Conservation (phyloP, 106 monocot species). For the Narthecium ossifragum region DNA sequence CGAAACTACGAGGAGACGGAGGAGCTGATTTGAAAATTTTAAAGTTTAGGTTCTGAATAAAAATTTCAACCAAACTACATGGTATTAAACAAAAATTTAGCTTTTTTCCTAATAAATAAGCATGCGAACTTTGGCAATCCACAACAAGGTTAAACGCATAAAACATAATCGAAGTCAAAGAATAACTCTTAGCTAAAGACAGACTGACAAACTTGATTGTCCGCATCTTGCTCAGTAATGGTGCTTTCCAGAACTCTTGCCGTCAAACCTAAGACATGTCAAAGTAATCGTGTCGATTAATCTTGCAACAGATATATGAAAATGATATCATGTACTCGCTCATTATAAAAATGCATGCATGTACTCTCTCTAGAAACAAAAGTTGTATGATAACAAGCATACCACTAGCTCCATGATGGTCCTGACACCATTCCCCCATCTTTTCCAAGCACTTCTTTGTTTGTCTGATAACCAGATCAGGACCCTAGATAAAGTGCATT, state of each 20-base stretch:
- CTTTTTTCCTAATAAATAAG: too few species aligned
- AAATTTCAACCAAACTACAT: too few species aligned
- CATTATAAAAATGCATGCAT: background rate
- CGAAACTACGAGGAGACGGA: too few species aligned
- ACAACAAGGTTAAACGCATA: too few species aligned
- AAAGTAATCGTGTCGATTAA: background rate
- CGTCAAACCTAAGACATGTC: slow-evolving; percentile 57
- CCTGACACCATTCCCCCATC: slow-evolving; percentile 91
- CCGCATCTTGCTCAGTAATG: slow-evolving; percentile 66
- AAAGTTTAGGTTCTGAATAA: too few species aligned
- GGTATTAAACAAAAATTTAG: too few species aligned
- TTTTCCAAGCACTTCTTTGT: slow-evolving; percentile 79
- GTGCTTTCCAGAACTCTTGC: slow-evolving; percentile 69
- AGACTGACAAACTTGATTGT: slow-evolving; percentile 57
- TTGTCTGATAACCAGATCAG: slow-evolving; percentile 84
- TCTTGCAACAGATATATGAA: background rate
- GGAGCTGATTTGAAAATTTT: too few species aligned
- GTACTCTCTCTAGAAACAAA: too few species aligned
- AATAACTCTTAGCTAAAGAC: background rate
- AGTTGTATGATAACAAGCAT: too few species aligned
- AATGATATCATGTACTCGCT: background rate
- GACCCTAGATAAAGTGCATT: slow-evolving; percentile 82
- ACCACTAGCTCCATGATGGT: slow-evolving; percentile 91
- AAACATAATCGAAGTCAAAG: too few species aligned
- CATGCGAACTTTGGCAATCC: too few species aligned